Evolutionary conservation across 768 basidiomycete species (phyloP), one percentile per base, ranked within the genome.

Genomic region (Tricholoma sp.): DNA sequence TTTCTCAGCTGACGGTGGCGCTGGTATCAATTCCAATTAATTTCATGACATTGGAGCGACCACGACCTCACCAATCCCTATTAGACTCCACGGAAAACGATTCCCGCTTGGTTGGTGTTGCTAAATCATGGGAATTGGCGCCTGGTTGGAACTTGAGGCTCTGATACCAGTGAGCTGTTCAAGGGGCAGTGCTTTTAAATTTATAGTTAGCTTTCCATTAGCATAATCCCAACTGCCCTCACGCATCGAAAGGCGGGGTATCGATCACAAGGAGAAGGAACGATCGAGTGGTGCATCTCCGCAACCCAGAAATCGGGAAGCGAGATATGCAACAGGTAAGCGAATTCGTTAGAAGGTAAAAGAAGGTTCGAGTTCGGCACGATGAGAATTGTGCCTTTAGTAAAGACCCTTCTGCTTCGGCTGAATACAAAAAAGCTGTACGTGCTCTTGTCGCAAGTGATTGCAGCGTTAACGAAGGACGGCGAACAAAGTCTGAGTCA

Each of bases 11-110:
- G 47, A n/a, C 28, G 53, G 50, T 44, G 42, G 50, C 52, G 53
- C 34, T 47, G 15, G 52, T 32, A 24, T 41, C 31, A 34, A 52
- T 39, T 49, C 44, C 49, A 52, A 57, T 61, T 61, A 54, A 61
- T 64, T 42, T 62, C 34, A 50, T 15, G 28, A 13, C 15, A 63
- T 56, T 52, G 47, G 33, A 11, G n/a, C 42, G n/a, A 54, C 36
- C 31, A 52, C 41, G 10, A 44, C 31, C 32, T 49, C n/a, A 49
- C 15, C 47, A 17, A 32, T 31, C 9, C 47, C 29, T 32, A 9
- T 31, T 17, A 32, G n/a, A 32, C 47, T 45, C 24, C 29, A 49
- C 29, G 29, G 10, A 49, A 11, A 9, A 49, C 15, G 29, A 49
- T 32, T 32, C 32, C 29, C 31, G 15, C 15, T n/a, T 9, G 29